A percentile compares a stretch with the other conserved stretches of the same genome.
Evolutionary conservation across 176 grass and related monocot genomes (phyloP).

Genomic region (Microstegium vimineum): DNA sequence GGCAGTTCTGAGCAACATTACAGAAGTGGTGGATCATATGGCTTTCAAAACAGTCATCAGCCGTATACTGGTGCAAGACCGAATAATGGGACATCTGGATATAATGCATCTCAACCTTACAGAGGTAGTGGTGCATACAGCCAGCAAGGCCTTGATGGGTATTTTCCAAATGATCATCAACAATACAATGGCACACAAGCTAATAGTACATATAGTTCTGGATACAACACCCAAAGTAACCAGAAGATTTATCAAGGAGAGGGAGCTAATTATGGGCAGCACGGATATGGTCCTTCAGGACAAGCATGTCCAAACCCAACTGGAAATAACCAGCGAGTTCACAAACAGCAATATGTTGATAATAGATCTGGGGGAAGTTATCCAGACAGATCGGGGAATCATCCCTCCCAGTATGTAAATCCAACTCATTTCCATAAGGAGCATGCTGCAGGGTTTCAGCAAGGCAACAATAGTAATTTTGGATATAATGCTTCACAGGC

Average conservation of each 20-base stretch:
- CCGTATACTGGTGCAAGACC: conserved; percentile 23
- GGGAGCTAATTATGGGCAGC: conserved; percentile 18
- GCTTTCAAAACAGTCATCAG: conserved; percentile 23
- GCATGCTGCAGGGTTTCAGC: conserved; percentile 31
- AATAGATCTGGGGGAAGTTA: conserved; percentile 22
- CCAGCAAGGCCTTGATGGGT: conserved; percentile 2
- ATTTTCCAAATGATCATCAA: conserved; percentile 17
- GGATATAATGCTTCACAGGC: conserved; percentile 33
- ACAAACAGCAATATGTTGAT: conserved; percentile 29
- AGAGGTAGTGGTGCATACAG: conserved; percentile 21
- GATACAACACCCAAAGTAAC: conserved; percentile 24
- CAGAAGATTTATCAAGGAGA: conserved; percentile 20
- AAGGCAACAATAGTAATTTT: conserved; percentile 30
- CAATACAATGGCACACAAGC: conserved; percentile 12
- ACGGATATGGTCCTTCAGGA: conserved; percentile 27
- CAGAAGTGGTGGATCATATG: conserved; percentile 32
- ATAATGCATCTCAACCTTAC: conserved; percentile 27
- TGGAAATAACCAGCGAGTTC: conserved; percentile 37
- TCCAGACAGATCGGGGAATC: conserved; percentile 14
- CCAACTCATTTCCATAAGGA: conserved; percentile 27
- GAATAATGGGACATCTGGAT: conserved; percentile 22
- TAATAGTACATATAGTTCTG: conserved; percentile 29
- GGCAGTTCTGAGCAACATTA: conserved; percentile 14
- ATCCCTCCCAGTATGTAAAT: conserved; percentile 30
- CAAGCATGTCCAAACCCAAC: conserved; percentile 18